Percentiles rank a stretch among this genome's conserved stretches.
phyloP scores from a whole-genome alignment of 257 asterid species.

The Coffea eugenioides region DNA sequence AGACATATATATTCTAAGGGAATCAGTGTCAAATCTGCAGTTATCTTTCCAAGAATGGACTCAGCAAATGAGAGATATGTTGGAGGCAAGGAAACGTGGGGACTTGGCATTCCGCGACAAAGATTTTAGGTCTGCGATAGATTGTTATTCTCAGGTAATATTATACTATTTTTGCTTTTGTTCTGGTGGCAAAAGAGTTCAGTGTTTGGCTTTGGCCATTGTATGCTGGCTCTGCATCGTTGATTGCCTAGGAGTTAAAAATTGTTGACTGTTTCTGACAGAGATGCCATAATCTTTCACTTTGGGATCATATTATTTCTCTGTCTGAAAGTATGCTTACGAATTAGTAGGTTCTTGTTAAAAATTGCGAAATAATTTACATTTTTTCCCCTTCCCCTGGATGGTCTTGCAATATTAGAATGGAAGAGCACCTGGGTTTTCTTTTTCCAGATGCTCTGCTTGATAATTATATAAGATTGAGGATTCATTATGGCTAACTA shows the following conservation, averaged over 20 bases:
- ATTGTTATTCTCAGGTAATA: slow-evolving; percentile 82
- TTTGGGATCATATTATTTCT: not conserved
- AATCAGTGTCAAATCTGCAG: slow-evolving; percentile 34
- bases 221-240: not conserved
- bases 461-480: not conserved
- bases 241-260: no score
- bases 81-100: slow-evolving; percentile 93
- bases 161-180: not conserved
- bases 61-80: slow-evolving; percentile 94
- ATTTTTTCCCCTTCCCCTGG: not conserved
- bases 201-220: not conserved
- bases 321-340: not conserved
- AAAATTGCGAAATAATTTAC: not conserved
- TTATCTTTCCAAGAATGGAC: slow-evolving; percentile 99
- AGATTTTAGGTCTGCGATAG: slow-evolving; percentile 85
- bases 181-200: not conserved
- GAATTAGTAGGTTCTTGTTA: not conserved
- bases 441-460: not conserved
- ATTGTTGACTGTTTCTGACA: not conserved
- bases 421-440: not conserved
- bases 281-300: not conserved
- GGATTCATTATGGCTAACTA: not conserved
- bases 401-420: not conserved
- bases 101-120: slow-evolving; percentile 96
- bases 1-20: slow-evolving; percentile 18